A percentile compares a stretch with the other conserved stretches of the same genome.
Conservation (phyloP, 116 monocot species). For the Cymodocea nodosa region DNA sequence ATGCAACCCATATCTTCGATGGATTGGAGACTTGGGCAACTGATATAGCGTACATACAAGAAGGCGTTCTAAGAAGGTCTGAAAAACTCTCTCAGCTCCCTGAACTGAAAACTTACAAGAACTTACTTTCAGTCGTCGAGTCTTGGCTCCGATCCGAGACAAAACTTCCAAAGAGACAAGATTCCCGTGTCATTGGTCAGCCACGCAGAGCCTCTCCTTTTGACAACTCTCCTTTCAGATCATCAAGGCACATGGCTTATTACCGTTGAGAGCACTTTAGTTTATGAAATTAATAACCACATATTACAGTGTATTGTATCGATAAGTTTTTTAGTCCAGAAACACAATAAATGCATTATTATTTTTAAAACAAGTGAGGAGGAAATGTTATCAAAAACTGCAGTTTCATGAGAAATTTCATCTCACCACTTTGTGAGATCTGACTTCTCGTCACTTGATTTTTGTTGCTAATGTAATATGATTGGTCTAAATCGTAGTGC, state of each 20-base stretch:
- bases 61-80: constrained; percentile 54
- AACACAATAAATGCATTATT: too few relatives aligned
- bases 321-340: too few relatives aligned
- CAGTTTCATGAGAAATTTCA: too few relatives aligned
- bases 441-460: too few relatives aligned
- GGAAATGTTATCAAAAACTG: too few relatives aligned
- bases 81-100: constrained; percentile 39
- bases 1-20: constrained; percentile 96
- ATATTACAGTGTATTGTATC: too few relatives aligned
- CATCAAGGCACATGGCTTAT: constrained; percentile 95
- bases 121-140: constrained; percentile 87
- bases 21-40: constrained; percentile 92
- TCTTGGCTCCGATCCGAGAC: constrained; percentile 75
- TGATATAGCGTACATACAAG: constrained; percentile 80
- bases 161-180: constrained; percentile 38
- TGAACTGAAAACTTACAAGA: constrained; percentile 51
- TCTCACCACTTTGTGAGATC: too few relatives aligned
- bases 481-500: too few relatives aligned
- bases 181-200: background rate
- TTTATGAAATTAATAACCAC: too few relatives aligned
- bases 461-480: too few relatives aligned
- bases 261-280: constrained; percentile 41
- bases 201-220: constrained; percentile 37
- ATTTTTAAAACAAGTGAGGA: too few relatives aligned
- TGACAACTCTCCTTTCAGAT: constrained; percentile 68